These are phyloP conservation scores for Endocalyx cinctus DNA, from an alignment of 2,329 filamentous ascomycete species.

Conservation along the genomic window DNA sequence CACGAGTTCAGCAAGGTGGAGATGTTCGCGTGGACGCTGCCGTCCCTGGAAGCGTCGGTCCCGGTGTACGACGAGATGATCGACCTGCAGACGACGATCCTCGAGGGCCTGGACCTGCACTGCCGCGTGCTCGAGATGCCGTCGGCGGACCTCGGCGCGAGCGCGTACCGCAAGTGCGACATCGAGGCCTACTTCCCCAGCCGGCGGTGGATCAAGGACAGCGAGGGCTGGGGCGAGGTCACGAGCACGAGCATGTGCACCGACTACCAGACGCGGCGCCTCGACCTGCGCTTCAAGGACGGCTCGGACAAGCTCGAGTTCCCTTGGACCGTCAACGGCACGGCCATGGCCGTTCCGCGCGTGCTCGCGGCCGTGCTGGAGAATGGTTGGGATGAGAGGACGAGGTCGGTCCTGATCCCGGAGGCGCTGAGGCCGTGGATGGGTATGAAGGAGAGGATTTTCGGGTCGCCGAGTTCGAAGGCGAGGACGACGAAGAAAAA, in stretches of 20 bases:
- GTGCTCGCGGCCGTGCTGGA: constrained; percentile 87
- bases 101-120: constrained; percentile 70
- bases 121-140: constrained; percentile 95
- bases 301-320: constrained; percentile 55
- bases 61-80: constrained; percentile 80
- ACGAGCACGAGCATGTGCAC: constrained; percentile 88
- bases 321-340: constrained; percentile 90
- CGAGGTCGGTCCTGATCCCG: constrained; percentile 66
- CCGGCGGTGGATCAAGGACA: constrained; percentile 45
- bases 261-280: constrained; percentile 84
- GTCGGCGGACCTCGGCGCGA: constrained; percentile 79
- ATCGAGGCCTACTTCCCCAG: constrained; percentile 95
- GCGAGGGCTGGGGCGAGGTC: constrained; percentile 86
- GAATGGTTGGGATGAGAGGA: constrained; percentile 77
- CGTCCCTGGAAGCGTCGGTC: constrained; percentile 44
- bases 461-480: no score
- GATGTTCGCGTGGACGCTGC: constrained; percentile 85
- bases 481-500: no score
- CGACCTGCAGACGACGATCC: constrained; percentile 78
- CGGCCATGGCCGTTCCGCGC: constrained; percentile 83
- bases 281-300: constrained; percentile 68
- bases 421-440: constrained; percentile 79
- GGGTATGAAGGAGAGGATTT: constrained; percentile 67
- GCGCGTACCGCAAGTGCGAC: constrained; percentile 80
- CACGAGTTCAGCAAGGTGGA: constrained; percentile 99